Conservation (phyloP, 2,329 filamentous ascomycete species). For the Ophiostoma perfectum region DNA sequence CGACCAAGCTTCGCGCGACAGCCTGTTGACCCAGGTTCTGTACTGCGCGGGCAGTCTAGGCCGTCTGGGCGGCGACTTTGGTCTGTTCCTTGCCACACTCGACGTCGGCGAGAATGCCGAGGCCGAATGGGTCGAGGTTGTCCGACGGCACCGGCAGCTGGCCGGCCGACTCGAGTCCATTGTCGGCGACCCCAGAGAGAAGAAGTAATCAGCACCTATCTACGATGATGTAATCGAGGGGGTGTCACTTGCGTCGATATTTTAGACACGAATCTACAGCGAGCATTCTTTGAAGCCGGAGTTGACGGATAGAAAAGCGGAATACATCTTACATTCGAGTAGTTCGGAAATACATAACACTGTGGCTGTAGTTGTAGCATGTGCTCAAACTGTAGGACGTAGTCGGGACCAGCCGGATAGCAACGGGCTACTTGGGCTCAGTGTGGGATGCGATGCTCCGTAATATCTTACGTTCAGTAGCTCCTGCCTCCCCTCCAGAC, state of each 20-base stretch:
- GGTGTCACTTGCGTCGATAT: too few relatives aligned
- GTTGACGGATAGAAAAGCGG: neutral
- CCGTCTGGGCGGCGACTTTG: slow-evolving; percentile 85
- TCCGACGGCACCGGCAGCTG: slow-evolving; percentile 79
- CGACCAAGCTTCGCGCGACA: slow-evolving; percentile 76
- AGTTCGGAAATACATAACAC: too few relatives aligned
- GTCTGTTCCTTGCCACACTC: slow-evolving; percentile 70
- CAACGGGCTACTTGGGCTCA: neutral
- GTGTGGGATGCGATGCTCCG: neutral
- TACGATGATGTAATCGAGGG: too few relatives aligned
- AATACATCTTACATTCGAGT: too few relatives aligned
- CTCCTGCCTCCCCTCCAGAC: neutral
- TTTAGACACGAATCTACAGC: neutral
- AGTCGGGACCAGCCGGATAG: slow-evolving; percentile 6
- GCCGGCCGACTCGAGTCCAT: slow-evolving; percentile 71
- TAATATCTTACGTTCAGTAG: slow-evolving; percentile 1
- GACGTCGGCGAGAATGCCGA: slow-evolving; percentile 43
- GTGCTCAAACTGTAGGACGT: neutral
- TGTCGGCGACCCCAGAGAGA: slow-evolving; percentile 45
- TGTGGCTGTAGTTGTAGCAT: too few relatives aligned
- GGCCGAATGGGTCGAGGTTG: slow-evolving; percentile 79
- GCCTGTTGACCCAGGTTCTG: slow-evolving; percentile 82
- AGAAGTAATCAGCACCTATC: neutral
- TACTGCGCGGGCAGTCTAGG: slow-evolving; percentile 92
- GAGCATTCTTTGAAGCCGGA: neutral